Evolutionary conservation across 305 asterid genomes (phyloP), one percentile per base, ranked within the genome.

Genomic region (Fraxinus ornus): DNA sequence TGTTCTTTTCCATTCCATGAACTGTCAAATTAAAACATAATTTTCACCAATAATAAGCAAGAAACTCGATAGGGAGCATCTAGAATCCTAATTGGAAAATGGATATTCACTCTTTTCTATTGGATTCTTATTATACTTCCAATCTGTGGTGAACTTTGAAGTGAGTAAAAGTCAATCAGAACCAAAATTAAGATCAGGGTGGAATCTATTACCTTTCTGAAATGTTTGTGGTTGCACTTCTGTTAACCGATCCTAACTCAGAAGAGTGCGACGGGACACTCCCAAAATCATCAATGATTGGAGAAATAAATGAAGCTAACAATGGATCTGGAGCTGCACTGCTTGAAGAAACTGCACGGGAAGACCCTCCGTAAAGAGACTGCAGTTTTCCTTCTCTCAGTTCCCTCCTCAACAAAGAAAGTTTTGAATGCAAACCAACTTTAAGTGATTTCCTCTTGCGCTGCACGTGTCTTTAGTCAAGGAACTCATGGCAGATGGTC

Each of bases 371-470:
- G 83, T 91, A 89, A 72, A 94, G 97, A 55, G 98, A 93, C 85
- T 89, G 97, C 83, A 96, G 81, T 84, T 94, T 92, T 86, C 98
- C 98, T 89, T 96, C 98, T 86, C 95, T 91, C 89, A 93, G 91
- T 90, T 96, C 98, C 90, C 91, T 89, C 91, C 97, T 96, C 88
- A 96, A 90, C 86, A 96, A 80, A 81, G 98, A 94, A 79, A 94
- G 95, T 44, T 98, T 93, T 1, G 99, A 92, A 85, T 91, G 60
- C 60, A 49, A 90, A 85, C 94, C 88, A 36, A 88, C 81, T 90
- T 95, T 94, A 84, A 93, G 93, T 70, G 94, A 87, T 90, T 94
- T 94, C 86, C 98, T 94, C 90, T 94, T 94, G 79, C 94, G 98
- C 90, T 92, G 99, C 97, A 93, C 87, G 98, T 96, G 81, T 81